Conservation (phyloP, 2,329 filamentous ascomycete species). For the Calonectria henricotiae region DNA sequence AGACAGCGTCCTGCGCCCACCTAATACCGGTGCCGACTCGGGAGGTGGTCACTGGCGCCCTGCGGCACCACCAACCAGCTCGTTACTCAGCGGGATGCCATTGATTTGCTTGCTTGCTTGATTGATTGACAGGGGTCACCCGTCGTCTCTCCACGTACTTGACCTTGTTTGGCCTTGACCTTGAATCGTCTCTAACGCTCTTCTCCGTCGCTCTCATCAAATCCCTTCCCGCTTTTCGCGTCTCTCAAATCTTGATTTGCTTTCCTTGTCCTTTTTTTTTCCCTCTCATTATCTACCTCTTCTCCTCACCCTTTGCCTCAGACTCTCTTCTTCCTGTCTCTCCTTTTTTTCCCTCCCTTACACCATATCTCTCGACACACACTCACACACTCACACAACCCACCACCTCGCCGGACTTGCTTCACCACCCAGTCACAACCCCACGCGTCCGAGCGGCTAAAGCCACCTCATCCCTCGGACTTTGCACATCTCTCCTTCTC, state of each 20-base stretch:
- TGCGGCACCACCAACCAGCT: conserved; percentile 17
- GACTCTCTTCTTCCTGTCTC: conserved; percentile 14
- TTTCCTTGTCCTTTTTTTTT: conserved; percentile 14
- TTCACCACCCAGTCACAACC: conserved; percentile 39
- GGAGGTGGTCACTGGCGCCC: conserved; percentile 14
- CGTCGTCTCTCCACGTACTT: conserved; percentile 25
- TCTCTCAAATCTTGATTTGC: conserved; percentile 19
- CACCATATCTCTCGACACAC: conserved; percentile 15
- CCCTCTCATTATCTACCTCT: conserved; percentile 17
- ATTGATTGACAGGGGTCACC: conserved; percentile 29
- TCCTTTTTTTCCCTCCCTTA: conserved; percentile 4
- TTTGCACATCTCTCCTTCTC: conserved; percentile 18
- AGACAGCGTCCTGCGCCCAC: conserved; percentile 20
- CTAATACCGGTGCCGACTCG: conserved; percentile 20
- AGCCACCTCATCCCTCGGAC: conserved; percentile 45
- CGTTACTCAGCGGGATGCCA: conserved; percentile 24
- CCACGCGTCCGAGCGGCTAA: conserved; percentile 52
- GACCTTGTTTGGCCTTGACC: conserved; percentile 26
- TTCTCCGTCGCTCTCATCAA: conserved; percentile 28
- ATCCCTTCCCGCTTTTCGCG: conserved; percentile 25
- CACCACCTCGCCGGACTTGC: conserved; percentile 3
- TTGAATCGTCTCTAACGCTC: conserved; percentile 27
- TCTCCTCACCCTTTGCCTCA: neutral
- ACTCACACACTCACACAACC: conserved; percentile 18
- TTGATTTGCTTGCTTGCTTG: conserved; percentile 25